Percentiles rank a stretch among this genome's conserved stretches.
Conservation (phyloP, 495 filamentous ascomycete species). For the Talaromyces stipitatus region DNA sequence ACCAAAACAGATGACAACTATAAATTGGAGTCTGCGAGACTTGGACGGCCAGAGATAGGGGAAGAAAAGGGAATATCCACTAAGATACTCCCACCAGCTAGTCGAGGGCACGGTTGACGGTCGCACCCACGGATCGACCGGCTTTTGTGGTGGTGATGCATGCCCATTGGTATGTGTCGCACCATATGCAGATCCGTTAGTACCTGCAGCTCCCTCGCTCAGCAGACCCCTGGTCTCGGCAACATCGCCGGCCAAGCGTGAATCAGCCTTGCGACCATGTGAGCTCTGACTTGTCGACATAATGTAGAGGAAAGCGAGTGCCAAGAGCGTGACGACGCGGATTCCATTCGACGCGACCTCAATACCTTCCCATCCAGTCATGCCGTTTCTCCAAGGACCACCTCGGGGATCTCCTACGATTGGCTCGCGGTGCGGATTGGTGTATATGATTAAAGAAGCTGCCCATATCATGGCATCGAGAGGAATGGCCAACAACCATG, state of each 20-base stretch:
- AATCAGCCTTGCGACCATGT: conserved; percentile 16
- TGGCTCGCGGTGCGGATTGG: conserved; percentile 49
- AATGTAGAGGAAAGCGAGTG: conserved; percentile 52
- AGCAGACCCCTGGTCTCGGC: conserved; percentile 52
- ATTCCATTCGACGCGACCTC: conserved; percentile 52
- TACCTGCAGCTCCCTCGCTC: conserved; percentile 35
- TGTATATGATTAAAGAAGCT: conserved; percentile 54
- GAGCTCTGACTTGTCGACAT: conserved; percentile 38
- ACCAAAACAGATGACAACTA: conserved; percentile 72
- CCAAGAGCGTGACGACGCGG: conserved; percentile 52
- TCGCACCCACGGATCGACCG: conserved; percentile 52
- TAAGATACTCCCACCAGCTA: conserved; percentile 85
- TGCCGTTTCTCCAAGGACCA: conserved; percentile 33
- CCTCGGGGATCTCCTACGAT: conserved; percentile 46
- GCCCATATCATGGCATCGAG: conserved; percentile 64
- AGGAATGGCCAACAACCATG: conserved; percentile 61
- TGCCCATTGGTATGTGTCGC: conserved; percentile 28
- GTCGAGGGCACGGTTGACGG: conserved; percentile 58
- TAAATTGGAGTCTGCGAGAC: conserved; percentile 58
- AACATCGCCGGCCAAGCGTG: conserved; percentile 20
- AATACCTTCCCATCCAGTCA: conserved; percentile 58
- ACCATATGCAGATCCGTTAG: conserved; percentile 47
- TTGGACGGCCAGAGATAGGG: conserved; percentile 91
- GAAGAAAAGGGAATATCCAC: conserved; percentile 82
- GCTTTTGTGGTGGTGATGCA: conserved; percentile 30